Evolutionary conservation across 306 rosid genomes (phyloP).

Genomic region (Luffa acutangula): DNA sequence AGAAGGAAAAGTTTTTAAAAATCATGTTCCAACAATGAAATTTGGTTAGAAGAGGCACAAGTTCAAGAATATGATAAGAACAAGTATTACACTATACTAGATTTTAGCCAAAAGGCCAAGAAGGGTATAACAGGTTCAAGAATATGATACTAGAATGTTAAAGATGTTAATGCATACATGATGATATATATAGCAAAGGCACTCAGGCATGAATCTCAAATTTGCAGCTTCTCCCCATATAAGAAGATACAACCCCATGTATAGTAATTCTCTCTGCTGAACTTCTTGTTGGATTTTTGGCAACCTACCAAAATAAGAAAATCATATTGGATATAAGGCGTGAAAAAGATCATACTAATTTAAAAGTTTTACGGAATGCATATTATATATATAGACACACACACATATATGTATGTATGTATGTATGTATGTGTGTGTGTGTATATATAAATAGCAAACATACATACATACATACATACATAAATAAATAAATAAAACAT

Average conservation of each 20-base stretch:
- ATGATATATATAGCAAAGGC: slow-evolving; percentile 96
- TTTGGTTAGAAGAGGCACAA: neutral
- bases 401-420: neutral
- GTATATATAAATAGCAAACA: too few relatives aligned
- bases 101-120: neutral
- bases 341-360: neutral
- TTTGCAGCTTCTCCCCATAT: slow-evolving; percentile 99
- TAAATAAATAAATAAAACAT: too few relatives aligned
- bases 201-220: slow-evolving; percentile 97
- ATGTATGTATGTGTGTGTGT: neutral
- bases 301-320: slow-evolving; percentile 45
- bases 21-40: neutral
- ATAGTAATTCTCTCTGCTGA: slow-evolving; percentile 81
- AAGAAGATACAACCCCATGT: slow-evolving; percentile 94
- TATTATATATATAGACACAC: neutral
- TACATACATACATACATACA: too few relatives aligned
- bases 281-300: slow-evolving; percentile 95
- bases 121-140: neutral
- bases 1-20: neutral
- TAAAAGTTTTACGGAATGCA: neutral
- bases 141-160: neutral
- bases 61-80: neutral
- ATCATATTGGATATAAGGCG: slow-evolving; percentile 1
- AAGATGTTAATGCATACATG: slow-evolving; percentile 45
- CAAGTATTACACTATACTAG: neutral